These are phyloP conservation scores for Choanephora cucurbitarum DNA, from an alignment of 371 early-diverging fungal genomes.

Conservation along the genomic window DNA sequence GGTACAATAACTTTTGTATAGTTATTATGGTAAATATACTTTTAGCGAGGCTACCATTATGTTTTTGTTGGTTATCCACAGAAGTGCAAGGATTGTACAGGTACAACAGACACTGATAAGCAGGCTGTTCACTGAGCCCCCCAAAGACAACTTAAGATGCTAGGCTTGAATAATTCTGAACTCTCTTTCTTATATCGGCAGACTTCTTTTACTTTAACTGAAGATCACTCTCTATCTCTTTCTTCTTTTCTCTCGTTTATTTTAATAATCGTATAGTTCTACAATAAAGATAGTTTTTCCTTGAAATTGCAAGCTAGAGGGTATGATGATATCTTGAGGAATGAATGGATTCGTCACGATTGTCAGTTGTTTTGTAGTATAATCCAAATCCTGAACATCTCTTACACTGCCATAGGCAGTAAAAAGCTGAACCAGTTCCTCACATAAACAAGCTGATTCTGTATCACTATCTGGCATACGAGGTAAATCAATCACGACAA, in stretches of 20 bases:
- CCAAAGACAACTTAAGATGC: too few species aligned
- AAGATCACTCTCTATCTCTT: too few species aligned
- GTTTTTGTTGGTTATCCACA: too few species aligned
- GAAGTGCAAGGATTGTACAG: too few species aligned
- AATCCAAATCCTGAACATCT: neutral
- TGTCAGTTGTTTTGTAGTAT: neutral
- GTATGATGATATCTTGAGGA: neutral
- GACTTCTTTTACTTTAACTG: too few species aligned
- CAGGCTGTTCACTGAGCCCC: too few species aligned
- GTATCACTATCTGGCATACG: neutral
- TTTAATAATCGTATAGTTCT: neutral
- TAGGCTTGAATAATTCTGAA: too few species aligned
- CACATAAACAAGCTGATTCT: neutral
- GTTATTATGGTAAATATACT: too few species aligned
- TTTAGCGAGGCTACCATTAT: too few species aligned
- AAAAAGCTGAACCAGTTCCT: neutral
- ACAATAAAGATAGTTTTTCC: neutral
- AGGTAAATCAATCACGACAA: conserved; percentile 6
- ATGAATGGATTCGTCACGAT: neutral
- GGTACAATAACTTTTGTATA: too few species aligned
- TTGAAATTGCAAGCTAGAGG: neutral
- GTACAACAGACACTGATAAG: too few species aligned
- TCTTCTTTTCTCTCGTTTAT: neutral
- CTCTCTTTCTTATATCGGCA: too few species aligned
- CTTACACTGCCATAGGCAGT: neutral